A percentile compares a stretch with the other conserved stretches of the same genome.
These are phyloP conservation scores for Neolecta irregularis DNA, from an alignment of 1,139 yeast genomes.

Conservation along the genomic window DNA sequence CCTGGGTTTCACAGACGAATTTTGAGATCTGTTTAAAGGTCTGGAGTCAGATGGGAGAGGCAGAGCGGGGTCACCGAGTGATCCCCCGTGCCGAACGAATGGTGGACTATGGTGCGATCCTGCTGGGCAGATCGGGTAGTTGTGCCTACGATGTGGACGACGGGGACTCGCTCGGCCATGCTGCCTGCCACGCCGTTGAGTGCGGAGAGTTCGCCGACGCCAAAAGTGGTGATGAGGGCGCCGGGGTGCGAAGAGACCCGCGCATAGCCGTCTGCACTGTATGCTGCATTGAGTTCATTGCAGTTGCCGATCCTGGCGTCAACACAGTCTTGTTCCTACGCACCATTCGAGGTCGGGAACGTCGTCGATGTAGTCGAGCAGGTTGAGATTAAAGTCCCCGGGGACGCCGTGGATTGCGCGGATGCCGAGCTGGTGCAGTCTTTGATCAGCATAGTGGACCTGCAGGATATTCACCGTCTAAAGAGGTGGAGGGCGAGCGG, in stretches of 20 bases:
- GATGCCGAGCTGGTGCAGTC: conserved; percentile 34
- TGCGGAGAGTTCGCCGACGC: conserved; percentile 55
- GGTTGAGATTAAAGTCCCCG: conserved; percentile 44
- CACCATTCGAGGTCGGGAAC: conserved; percentile 28
- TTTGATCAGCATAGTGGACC: conserved; percentile 13
- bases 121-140: conserved; percentile 36
- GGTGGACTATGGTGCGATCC: conserved; percentile 37
- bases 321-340: no score
- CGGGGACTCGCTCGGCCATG: conserved; percentile 62
- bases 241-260: conserved; percentile 27
- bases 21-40: conserved; percentile 44
- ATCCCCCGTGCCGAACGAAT: conserved; percentile 44
- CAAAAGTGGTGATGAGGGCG: conserved; percentile 14
- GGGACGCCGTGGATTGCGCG: conserved; percentile 39
- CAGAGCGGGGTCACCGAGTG: no score
- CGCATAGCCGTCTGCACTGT: conserved; percentile 69
- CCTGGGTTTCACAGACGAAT: conserved; percentile 44
- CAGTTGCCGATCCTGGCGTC: conserved; percentile 52
- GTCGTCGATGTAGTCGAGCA: conserved; percentile 40
- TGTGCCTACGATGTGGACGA: conserved; percentile 73
- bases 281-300: conserved; percentile 51
- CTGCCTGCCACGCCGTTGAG: conserved; percentile 75
- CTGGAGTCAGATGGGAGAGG: conserved; percentile 1
- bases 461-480: no score
- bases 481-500: no score